Evolutionary conservation across 2,329 filamentous ascomycete species (phyloP).

Genomic region (Pseudocercospora ulei): DNA sequence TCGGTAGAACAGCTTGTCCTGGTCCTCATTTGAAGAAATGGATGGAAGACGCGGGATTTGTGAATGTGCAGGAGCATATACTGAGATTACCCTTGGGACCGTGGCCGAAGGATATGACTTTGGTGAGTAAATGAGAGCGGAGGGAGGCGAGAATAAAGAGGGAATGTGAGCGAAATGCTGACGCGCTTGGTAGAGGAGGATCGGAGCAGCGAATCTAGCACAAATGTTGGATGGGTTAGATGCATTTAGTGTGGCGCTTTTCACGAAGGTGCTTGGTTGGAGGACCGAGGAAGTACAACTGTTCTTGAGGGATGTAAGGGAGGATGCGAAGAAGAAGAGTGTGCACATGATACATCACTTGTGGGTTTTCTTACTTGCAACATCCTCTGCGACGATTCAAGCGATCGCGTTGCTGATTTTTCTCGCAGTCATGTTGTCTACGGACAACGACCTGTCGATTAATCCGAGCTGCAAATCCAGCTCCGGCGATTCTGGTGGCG

Average conservation of each 20-base stretch:
- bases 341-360: conserved; percentile 12
- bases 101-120: conserved; percentile 34
- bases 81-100: conserved; percentile 31
- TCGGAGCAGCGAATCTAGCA: conserved; percentile 5
- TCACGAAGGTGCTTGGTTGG: conserved; percentile 6
- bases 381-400: no score
- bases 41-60: conserved; percentile 6
- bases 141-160: no score
- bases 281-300: conserved; percentile 4
- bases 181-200: not conserved
- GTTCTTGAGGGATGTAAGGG: conserved; percentile 3
- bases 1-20: conserved; percentile 7
- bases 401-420: no score
- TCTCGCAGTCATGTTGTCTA: no score
- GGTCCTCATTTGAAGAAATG: conserved; percentile 6
- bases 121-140: conserved; percentile 4
- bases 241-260: conserved; percentile 5
- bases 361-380: no score
- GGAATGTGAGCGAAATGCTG: no score
- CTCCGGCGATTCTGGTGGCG: no score
- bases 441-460: no score
- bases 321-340: conserved; percentile 9
- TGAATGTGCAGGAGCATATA: conserved; percentile 3
- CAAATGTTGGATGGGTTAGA: conserved; percentile 8
- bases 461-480: no score